Base-by-base conservation (phyloP, 2,329 filamentous ascomycete species). In the Zarea fungicola region DNA sequence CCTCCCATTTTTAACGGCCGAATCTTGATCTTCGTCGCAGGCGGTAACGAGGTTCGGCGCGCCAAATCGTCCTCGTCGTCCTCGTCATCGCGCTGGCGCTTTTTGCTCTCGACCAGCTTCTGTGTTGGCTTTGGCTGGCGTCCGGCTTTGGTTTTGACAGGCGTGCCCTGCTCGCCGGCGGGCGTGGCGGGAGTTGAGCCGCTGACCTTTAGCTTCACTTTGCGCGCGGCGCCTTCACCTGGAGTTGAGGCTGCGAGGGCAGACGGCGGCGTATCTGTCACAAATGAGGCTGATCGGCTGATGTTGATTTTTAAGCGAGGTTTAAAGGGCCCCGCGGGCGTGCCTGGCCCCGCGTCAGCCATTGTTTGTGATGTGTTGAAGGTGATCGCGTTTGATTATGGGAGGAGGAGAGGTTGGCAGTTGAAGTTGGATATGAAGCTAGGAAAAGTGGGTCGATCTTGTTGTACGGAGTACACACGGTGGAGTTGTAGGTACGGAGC, bases 71-170 rank as follows among this genome's bases (percentile, higher is more conserved):
- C 65, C 22, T 76, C 76, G 43, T 76, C 75, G 14, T 77, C 75
- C 32, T 69, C 70, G 29, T 80, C 76, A 37, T 80, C 75, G 53
- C 76, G 74, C n/a, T 70, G 65, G 31, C 80, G 77, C 68, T 85
- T 85, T 67, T 82, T 84, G 52, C 73, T 74, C 52, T 78, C 75
- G 44, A 76, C 64, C 41, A 78, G 64, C 58, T 80, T 80, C 42
- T 76, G 72, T 8, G 77, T 80, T 6, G 81, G 80, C 55, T 81
- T 84, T 13, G 77, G 69, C 22, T 78, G 71, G 37, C 80, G 68
- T 11, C 79, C 80, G 13, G 80, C 77, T 59, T 85, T 84, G 3
- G 78, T 82, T 60, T 77, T 83, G 36, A 60, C 56, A 1, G 65
- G 61, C 1, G 61, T 61, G 4, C 60, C 58, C 19, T 48, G 36